Evolutionary conservation across 1,139 yeast species (phyloP), one percentile per base, ranked within the genome.

Genomic region (Taphrina sp.): DNA sequence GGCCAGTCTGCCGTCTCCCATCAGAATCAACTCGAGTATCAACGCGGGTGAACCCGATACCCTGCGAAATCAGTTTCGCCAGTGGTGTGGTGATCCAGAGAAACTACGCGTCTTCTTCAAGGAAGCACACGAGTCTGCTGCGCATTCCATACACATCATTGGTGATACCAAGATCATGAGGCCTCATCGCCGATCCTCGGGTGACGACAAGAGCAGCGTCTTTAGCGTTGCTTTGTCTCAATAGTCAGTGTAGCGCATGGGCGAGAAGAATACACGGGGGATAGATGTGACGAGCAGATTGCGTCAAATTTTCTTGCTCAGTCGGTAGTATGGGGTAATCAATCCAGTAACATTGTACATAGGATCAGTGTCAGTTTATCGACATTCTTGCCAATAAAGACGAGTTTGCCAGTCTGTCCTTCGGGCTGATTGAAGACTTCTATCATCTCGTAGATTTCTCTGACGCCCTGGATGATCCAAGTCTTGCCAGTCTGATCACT

Each of bases 391-490:
- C 98, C 98, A 42, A 92, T 92, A 19, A 90, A 72, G 1, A 92
- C 95, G 44, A 92, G 66, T 67, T 86, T 85, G 61, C 80, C 74
- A 7, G 31, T 12, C 12, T 26, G 7, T n/a, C n/a, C n/a, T 12
- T 26, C 31, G 10, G 31, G 31, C 10, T 26, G 10, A 3, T 62
- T 62, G 3, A 64, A 57, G 14, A 69, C 61, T 39, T 49, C 46
- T 31, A 39, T 42, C 54, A 49, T 74, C 61, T 92, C 98, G 68
- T 88, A 92, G 0, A 95, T 87, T 59, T 88, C 95, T 60, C 97
- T 74, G 0, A 92, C 98, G 3, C 95, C 97, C 67, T 92, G 98
- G n/a, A 92, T 72, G 1, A 92, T 89, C 43, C 64, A 64, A 22
- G 67, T 64, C 59, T 78, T 74, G n/a, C 77, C 81, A 2, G 67